Percentiles rank a stretch among this genome's conserved stretches.
Conservation (phyloP, 1,139 yeast genomes). For the Yamadazyma sp. region DNA sequence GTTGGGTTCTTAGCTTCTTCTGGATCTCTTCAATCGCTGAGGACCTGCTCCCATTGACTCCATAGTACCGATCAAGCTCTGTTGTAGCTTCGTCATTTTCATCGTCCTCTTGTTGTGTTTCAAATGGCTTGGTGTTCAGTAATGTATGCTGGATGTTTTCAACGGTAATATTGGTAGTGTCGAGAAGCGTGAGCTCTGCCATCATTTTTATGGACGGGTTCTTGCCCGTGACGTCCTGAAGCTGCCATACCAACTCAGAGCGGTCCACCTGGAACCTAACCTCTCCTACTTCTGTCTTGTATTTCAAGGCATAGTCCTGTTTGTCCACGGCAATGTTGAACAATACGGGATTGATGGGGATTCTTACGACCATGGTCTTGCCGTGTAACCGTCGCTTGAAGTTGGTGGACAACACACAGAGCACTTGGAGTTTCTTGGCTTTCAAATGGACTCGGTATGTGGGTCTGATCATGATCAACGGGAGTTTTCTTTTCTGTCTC, state of each 20-base stretch:
- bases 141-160: slow-evolving; percentile 11
- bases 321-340: slow-evolving; percentile 36
- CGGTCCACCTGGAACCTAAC: slow-evolving; percentile 44
- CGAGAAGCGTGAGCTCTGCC: slow-evolving; percentile 35
- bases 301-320: slow-evolving; percentile 28
- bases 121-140: slow-evolving; percentile 5
- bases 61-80: slow-evolving; percentile 43
- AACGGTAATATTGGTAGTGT: slow-evolving; percentile 7
- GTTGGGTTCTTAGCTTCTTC: slow-evolving; percentile 12
- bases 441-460: slow-evolving; percentile 25
- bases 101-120: slow-evolving; percentile 5
- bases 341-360: slow-evolving; percentile 39
- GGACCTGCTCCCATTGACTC: slow-evolving; percentile 36
- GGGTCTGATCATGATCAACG: slow-evolving; percentile 40
- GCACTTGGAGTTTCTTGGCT: slow-evolving; percentile 31
- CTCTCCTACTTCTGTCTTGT: slow-evolving; percentile 42
- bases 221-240: slow-evolving; percentile 57
- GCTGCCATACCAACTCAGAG: slow-evolving; percentile 60
- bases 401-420: slow-evolving; percentile 35
- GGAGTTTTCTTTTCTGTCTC: slow-evolving; percentile 32
- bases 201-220: slow-evolving; percentile 38
- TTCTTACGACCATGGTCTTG: slow-evolving; percentile 27
- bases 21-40: slow-evolving; percentile 25
- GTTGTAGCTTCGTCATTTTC: slow-evolving; percentile 19
- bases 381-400: slow-evolving; percentile 39